These are phyloP conservation scores for Stenogyne calaminthoides DNA, from an alignment of 305 asterid genomes.

Conservation along the genomic window DNA sequence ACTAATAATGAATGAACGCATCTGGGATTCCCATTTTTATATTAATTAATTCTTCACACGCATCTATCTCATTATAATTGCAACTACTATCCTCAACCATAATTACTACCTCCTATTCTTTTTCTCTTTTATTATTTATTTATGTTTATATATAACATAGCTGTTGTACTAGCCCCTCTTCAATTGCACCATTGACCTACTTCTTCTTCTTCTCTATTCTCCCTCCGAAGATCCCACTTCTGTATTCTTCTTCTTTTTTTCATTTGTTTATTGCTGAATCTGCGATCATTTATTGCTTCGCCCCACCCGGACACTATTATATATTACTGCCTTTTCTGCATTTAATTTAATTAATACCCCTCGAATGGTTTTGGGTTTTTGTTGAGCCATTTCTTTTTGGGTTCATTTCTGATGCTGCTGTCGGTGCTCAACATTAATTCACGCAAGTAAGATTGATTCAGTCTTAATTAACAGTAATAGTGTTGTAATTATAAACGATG, in stretches of 20 bases:
- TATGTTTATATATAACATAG: neutral
- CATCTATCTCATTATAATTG: neutral
- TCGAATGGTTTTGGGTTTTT: neutral
- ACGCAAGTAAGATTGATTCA: conserved; percentile 9
- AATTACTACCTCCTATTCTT: neutral
- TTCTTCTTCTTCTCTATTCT: neutral
- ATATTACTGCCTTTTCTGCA: conserved; percentile 22
- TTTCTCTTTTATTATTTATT: neutral
- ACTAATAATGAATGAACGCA: neutral
- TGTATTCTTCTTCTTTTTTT: neutral
- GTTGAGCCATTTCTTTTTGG: no score
- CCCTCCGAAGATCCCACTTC: conserved; percentile 15
- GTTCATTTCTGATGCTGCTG: no score
- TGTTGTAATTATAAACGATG: neutral
- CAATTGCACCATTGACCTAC: conserved; percentile 26
- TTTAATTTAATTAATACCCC: conserved; percentile 20
- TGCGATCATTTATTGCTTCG: conserved; percentile 34
- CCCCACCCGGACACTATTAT: conserved; percentile 29
- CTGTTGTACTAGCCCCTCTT: conserved; percentile 6
- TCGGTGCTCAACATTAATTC: no score
- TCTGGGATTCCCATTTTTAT: neutral
- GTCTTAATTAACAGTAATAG: no score
- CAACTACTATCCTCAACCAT: conserved; percentile 6
- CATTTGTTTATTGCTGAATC: conserved; percentile 11
- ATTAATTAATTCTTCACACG: neutral